Percentiles rank a stretch among this genome's conserved stretches.
phyloP scores from a whole-genome alignment of 768 basidiomycete species.

The Strobilomyces confusus region DNA sequence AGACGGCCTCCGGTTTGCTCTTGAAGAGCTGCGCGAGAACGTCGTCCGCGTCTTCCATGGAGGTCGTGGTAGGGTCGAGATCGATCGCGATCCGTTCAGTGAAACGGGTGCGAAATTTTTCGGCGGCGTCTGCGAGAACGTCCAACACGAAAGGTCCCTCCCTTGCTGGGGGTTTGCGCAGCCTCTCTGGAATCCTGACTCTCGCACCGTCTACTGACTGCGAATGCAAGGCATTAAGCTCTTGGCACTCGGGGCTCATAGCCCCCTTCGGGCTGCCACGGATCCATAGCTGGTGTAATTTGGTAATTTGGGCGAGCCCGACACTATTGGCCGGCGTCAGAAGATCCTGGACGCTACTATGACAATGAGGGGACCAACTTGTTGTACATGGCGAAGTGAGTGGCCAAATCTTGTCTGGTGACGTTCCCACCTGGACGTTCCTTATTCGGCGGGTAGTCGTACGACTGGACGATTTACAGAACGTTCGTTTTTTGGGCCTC shows the following conservation, averaged over 20 bases:
- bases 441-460: conserved; percentile 63
- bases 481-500: background rate
- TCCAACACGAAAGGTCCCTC: conserved; percentile 49
- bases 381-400: conserved; percentile 64
- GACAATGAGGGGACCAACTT: conserved; percentile 36
- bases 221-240: conserved; percentile 67
- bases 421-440: conserved; percentile 47
- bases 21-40: conserved; percentile 45
- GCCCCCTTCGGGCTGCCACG: conserved; percentile 52
- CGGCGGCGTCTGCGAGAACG: conserved; percentile 44
- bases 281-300: conserved; percentile 60
- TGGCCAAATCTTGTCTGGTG: conserved; percentile 54
- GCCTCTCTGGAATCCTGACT: conserved; percentile 32
- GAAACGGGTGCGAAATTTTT: conserved; percentile 44
- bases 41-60: conserved; percentile 36
- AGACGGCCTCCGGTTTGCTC: conserved; percentile 48
- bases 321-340: conserved; percentile 35
- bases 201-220: conserved; percentile 65
- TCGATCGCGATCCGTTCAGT: conserved; percentile 24
- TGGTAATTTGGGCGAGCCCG: conserved; percentile 52
- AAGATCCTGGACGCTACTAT: background rate
- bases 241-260: conserved; percentile 61
- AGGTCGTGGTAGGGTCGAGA: conserved; percentile 21
- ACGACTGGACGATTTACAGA: conserved; percentile 39
- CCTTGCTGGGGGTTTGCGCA: conserved; percentile 45